Conservation (phyloP, 345 rosid species). For the Syzygium aqueum region DNA sequence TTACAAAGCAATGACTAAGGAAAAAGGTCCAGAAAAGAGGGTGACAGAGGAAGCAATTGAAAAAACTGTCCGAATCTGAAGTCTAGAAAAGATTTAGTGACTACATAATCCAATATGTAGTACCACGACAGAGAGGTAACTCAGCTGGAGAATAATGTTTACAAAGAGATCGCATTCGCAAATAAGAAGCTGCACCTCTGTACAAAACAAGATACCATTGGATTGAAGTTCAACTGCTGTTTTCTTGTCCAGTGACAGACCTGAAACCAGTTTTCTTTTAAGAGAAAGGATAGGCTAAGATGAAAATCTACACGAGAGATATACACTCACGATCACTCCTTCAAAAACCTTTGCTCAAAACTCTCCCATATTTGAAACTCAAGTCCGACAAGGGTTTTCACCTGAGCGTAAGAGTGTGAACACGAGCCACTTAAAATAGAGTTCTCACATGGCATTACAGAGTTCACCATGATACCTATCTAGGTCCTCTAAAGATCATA, state of each 20-base stretch:
- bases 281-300: neutral
- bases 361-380: conserved; percentile 22
- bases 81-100: neutral
- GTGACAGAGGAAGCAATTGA: neutral
- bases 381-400: conserved; percentile 13
- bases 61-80: neutral
- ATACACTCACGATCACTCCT: conserved; percentile 6
- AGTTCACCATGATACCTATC: neutral
- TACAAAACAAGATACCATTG: neutral
- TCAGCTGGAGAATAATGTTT: neutral
- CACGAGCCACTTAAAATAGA: conserved; percentile 14
- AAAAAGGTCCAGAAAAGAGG: neutral
- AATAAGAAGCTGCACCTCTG: neutral
- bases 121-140: neutral
- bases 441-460: neutral
- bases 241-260: neutral
- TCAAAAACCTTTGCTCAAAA: conserved; percentile 18
- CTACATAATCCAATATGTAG: neutral
- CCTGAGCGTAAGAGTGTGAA: conserved; percentile 30
- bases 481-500: neutral
- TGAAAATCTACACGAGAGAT: conserved; percentile 1
- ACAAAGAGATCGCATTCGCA: neutral
- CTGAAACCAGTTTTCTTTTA: neutral
- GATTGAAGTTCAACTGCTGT: neutral
- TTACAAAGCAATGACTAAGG: neutral